phyloP scores from a whole-genome alignment of 306 rosid genomes.

The Vigna nakashimae region DNA sequence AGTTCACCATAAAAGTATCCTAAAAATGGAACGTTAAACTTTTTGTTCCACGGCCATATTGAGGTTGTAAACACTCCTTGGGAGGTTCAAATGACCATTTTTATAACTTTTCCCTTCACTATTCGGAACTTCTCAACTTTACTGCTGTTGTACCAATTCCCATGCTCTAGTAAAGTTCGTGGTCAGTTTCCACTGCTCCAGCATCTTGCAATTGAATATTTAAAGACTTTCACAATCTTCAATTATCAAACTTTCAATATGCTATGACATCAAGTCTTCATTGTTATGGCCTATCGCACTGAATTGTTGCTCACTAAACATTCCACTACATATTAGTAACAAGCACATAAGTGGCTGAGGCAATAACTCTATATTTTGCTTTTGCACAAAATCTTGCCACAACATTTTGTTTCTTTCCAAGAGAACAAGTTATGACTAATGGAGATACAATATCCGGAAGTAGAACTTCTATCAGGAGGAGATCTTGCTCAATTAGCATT shows the following conservation, averaged over 20 bases:
- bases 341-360: too few species aligned
- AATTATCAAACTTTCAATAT: not conserved
- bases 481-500: too few species aligned
- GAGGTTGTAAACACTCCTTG: not conserved
- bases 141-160: not conserved
- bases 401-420: too few species aligned
- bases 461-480: too few species aligned
- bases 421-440: too few species aligned
- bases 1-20: not conserved
- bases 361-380: too few species aligned
- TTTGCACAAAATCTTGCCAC: too few species aligned
- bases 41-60: constrained; percentile 3
- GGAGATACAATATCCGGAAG: too few species aligned
- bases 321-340: too few species aligned
- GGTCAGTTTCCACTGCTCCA: not conserved
- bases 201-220: not conserved
- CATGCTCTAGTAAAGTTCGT: not conserved
- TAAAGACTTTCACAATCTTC: not conserved
- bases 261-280: not conserved
- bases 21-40: not conserved
- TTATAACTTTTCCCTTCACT: not conserved
- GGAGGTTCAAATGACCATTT: not conserved
- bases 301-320: too few species aligned
- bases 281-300: not conserved
- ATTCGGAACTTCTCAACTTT: not conserved